phyloP scores from a whole-genome alignment of 805 yeast species.

The Candida alai region DNA sequence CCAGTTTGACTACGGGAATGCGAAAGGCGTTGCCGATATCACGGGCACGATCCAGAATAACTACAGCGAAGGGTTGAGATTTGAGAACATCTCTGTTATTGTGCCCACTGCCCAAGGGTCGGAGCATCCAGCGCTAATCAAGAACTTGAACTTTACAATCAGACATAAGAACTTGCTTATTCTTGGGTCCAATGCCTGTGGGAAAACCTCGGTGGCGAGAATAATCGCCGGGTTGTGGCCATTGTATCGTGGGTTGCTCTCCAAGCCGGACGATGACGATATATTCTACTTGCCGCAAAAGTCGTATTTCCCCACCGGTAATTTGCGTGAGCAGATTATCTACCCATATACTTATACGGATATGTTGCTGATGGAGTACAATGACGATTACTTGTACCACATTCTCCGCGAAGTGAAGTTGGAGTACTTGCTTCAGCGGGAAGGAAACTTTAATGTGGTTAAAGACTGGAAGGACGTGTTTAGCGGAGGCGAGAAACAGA shows the following conservation, averaged over 20 bases:
- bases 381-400: conserved; percentile 65
- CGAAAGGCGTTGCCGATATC: conserved; percentile 43
- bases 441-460: conserved; percentile 48
- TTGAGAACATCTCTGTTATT: conserved; percentile 78
- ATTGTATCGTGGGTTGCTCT: conserved; percentile 72
- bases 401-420: conserved; percentile 73
- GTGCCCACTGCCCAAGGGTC: conserved; percentile 67
- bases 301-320: conserved; percentile 78
- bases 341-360: conserved; percentile 79
- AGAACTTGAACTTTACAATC: conserved; percentile 57
- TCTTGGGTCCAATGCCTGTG: conserved; percentile 85
- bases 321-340: conserved; percentile 85
- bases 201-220: conserved; percentile 83
- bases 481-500: conserved; percentile 95
- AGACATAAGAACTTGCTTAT: conserved; percentile 67
- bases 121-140: conserved; percentile 57
- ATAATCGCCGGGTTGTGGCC: conserved; percentile 92
- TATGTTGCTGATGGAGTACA: conserved; percentile 66
- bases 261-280: conserved; percentile 69
- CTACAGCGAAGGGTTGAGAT: conserved; percentile 67
- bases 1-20: conserved; percentile 47
- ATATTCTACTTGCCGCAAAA: conserved; percentile 80
- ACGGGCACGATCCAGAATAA: conserved; percentile 78
- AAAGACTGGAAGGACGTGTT: conserved; percentile 87
- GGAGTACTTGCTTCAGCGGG: conserved; percentile 73